phyloP scores from a whole-genome alignment of 805 yeast genomes.

The Zygoascus tannicola region DNA sequence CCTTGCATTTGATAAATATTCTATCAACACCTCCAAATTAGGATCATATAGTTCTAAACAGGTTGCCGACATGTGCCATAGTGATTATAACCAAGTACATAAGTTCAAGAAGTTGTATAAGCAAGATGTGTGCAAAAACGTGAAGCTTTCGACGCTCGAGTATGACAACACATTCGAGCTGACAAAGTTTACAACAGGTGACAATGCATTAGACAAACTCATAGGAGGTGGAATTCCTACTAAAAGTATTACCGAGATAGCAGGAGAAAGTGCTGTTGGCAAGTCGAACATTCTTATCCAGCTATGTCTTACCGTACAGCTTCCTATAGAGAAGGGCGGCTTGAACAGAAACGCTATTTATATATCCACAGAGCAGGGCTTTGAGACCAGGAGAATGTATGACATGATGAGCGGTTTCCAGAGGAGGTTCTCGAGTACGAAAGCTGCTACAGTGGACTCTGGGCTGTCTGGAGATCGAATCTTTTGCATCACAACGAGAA shows the following conservation, averaged over 20 bases:
- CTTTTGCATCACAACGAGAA: constrained; percentile 50
- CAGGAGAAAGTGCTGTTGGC: constrained; percentile 80
- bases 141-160: not conserved
- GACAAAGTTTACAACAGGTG: constrained; percentile 41
- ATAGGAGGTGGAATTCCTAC: constrained; percentile 50
- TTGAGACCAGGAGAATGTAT: constrained; percentile 58
- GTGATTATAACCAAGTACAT: constrained; percentile 12
- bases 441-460: too few relatives aligned
- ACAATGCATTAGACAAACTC: constrained; percentile 37
- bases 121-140: constrained; percentile 2
- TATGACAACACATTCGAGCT: not conserved
- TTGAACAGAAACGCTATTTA: constrained; percentile 46
- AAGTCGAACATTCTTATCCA: constrained; percentile 75
- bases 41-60: constrained; percentile 3
- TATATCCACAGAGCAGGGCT: constrained; percentile 67
- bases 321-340: constrained; percentile 40
- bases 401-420: constrained; percentile 34
- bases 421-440: constrained; percentile 9
- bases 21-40: constrained; percentile 10
- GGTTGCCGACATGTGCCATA: constrained; percentile 6
- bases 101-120: constrained; percentile 7
- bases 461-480: constrained; percentile 29
- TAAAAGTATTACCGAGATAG: constrained; percentile 58
- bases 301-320: constrained; percentile 49
- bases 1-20: constrained; percentile 9